Evolutionary conservation across 768 basidiomycete species (phyloP), one percentile per base, ranked within the genome.

Genomic region (Tremella yokohamensis): DNA sequence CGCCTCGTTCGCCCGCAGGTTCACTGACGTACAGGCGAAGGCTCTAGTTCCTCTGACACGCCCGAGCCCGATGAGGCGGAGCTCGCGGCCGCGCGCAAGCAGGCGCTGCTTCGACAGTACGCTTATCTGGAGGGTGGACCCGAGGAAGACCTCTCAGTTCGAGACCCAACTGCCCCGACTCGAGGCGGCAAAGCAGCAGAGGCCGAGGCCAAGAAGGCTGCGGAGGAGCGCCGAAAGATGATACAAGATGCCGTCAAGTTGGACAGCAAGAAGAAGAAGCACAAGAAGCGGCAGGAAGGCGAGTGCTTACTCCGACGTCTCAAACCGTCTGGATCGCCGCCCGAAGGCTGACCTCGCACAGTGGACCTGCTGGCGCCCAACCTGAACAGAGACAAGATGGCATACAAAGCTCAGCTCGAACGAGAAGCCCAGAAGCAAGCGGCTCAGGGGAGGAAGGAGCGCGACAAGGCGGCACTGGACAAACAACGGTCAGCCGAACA

Each of bases 351-450:
- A 58, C 22, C 12, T 38, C 12, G 1, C 19, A 15, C 34, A 74
- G 74, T 76, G 0, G 75, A 76, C 40, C 57, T 76, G 20, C 60
- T 74, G n/a, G 75, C 75, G 1, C 75, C 75, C 0, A 76, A 76
- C 49, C 60, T 76, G 56, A 76, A 76, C 48, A 49, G 62, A 37
- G 75, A 71, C 13, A 76, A 76, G 42, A 67, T 73, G 2, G 60
- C 62, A 8, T 66, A 64, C 38, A 60, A 58, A 20, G 64, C 65
- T n/a, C 71, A 73, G 40, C 67, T 74, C 57, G 63, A 72, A 22
- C 54, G 66, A 54, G 72, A 76, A 39, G 57, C 67, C 2, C 65
- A 66, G n/a, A 68, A 65, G 52, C 57, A 61, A 22, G 67, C 61
- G 22, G 58, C 73, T 0, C 57, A 63, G 29, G 52, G 50, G n/a